Percentiles rank a stretch among this genome's conserved stretches.
Conservation (phyloP, 768 basidiomycete species). For the Clathrus columnatus region DNA sequence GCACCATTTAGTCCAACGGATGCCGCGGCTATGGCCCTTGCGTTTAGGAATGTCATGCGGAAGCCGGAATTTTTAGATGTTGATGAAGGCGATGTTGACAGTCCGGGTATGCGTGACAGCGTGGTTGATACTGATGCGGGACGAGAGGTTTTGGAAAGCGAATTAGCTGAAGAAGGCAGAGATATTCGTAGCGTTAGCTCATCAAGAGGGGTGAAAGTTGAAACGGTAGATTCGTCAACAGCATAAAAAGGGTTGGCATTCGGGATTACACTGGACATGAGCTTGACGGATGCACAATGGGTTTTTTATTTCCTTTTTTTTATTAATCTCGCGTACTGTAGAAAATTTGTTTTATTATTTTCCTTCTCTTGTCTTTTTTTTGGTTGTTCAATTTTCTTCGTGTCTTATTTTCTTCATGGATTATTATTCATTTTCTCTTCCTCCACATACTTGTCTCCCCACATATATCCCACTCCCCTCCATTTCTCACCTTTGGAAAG, state of each 20-base stretch:
- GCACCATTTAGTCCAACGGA: constrained; percentile 76
- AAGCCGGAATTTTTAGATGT: constrained; percentile 79
- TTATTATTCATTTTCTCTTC: too few species aligned
- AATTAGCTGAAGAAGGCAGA: constrained; percentile 83
- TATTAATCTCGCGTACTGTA: not conserved
- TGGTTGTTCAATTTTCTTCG: too few species aligned
- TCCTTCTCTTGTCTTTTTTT: too few species aligned
- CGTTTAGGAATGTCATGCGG: constrained; percentile 79
- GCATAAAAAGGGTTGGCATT: not conserved
- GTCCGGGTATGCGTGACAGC: constrained; percentile 35
- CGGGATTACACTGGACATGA: not conserved
- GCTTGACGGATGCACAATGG: not conserved
- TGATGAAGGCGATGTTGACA: constrained; percentile 63
- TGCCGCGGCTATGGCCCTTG: constrained; percentile 89
- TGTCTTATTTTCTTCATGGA: too few species aligned
- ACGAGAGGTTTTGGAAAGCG: constrained; percentile 49
- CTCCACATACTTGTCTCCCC: too few species aligned
- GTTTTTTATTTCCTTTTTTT: not conserved
- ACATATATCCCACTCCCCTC: too few species aligned
- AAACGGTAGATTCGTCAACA: constrained; percentile 21
- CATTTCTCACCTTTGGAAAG: too few species aligned
- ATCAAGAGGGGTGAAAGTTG: constrained; percentile 70
- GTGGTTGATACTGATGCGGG: constrained; percentile 25
- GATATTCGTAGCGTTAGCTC: constrained; percentile 79
- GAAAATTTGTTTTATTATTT: too few species aligned